Percentiles rank a stretch among this genome's conserved stretches.
These are phyloP conservation scores for Hibiscus syriacus DNA, from an alignment of 345 rosid genomes.

Conservation along the genomic window DNA sequence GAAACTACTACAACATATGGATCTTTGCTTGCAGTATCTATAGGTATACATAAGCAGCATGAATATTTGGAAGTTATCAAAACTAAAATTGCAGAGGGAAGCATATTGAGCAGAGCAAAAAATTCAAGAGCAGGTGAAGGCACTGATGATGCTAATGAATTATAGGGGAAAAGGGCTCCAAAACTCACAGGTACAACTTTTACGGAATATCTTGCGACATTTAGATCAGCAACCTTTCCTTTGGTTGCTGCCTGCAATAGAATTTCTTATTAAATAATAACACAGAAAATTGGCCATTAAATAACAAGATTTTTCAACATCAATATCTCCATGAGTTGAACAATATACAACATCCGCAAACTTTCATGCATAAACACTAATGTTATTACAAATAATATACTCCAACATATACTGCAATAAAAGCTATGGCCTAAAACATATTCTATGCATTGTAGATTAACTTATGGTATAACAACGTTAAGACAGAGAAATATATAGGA, in stretches of 20 bases:
- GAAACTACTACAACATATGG: not conserved
- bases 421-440: not conserved
- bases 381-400: not conserved
- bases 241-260: conserved; percentile 50
- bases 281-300: not conserved
- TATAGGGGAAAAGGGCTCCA: not conserved
- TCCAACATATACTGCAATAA: not conserved
- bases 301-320: not conserved
- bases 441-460: not conserved
- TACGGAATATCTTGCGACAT: conserved; percentile 57
- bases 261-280: conserved; percentile 7
- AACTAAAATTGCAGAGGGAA: not conserved
- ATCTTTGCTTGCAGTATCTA: not conserved
- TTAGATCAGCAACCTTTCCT: conserved; percentile 62
- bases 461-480: not conserved
- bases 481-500: not conserved
- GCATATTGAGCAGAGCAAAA: not conserved
- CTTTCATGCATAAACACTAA: not conserved
- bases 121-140: not conserved
- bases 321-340: not conserved
- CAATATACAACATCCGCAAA: not conserved
- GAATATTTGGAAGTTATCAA: not conserved
- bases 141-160: not conserved
- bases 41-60: not conserved
- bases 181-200: conserved; percentile 80